These are phyloP conservation scores for Phalaenopsis aphrodite DNA, from an alignment of 106 monocot species.

Conservation along the genomic window DNA sequence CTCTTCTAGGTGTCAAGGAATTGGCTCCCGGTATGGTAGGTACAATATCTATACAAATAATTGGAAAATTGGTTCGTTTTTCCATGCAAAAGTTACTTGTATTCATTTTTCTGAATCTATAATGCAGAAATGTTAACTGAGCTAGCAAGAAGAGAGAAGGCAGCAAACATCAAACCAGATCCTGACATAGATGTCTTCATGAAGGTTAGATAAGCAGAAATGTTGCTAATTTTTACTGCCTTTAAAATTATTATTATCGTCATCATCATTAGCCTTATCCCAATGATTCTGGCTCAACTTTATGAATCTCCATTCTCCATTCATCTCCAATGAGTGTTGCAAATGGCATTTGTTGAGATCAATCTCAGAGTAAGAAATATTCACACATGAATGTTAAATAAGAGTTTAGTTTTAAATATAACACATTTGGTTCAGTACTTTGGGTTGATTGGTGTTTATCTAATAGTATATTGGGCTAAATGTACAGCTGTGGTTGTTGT, in stretches of 20 bases:
- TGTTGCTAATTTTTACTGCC: not conserved
- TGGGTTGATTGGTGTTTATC: no score
- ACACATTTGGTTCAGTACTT: no score
- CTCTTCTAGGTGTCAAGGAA: constrained; percentile 29
- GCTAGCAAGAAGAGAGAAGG: constrained; percentile 60
- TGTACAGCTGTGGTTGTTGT: no score
- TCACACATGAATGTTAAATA: not conserved
- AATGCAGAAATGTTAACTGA: constrained; percentile 51
- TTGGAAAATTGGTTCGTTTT: not conserved
- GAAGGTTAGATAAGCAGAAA: constrained; percentile 41
- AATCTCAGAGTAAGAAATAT: not conserved
- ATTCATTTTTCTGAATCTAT: not conserved
- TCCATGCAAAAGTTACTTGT: not conserved
- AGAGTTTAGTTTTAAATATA: not conserved
- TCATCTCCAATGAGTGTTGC: not conserved
- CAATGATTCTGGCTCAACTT: not conserved
- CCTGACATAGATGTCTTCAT: constrained; percentile 62
- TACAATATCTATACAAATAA: not conserved
- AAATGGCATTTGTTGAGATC: not conserved
- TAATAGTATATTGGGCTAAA: no score
- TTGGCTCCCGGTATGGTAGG: constrained; percentile 35
- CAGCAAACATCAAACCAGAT: constrained; percentile 64
- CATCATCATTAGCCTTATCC: not conserved
- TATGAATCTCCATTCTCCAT: not conserved
- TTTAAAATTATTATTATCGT: not conserved